Base-by-base conservation (phyloP, 1,284 basidiomycete genomes). In the Boletus sp. region DNA sequence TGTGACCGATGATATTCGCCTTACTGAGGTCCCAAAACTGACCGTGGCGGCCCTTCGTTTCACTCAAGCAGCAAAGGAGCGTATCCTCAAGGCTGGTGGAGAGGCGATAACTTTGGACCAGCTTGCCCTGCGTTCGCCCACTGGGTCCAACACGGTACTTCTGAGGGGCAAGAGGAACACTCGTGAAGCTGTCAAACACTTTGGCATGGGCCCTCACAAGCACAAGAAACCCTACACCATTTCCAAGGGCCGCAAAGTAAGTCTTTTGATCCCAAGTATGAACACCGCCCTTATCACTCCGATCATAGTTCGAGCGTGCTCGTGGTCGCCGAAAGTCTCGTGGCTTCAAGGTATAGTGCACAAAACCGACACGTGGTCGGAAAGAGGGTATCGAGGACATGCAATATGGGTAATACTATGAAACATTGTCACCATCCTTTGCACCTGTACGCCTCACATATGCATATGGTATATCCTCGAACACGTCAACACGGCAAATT, bases 51-150 rank as follows among this genome's bases (percentile, higher is more conserved):
- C 95, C 52, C 86, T 99, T 59, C 87, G 91, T 58, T 98, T 99
- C 86, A 94, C 95, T 56, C 81, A 82, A 61, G 82, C 87, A 44
- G 96, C 95, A 52, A 89, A 87, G 72, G 94, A 92, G 69, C 88
- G 96, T 61, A 98, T 99, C 71, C 71, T 93, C 66, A 92, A 91
- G 68, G 91, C 94, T 49, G 95, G 95, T 60, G 95, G 95, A 67
- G 95, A 99, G 76, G 81, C 78, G 56, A 70, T 99, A 61, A 99
- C 96, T 57, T 82, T 99, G 60, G 95, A 99, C 73, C 94, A 98
- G 74, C 90, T 99, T 58, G 95, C 95, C 48, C 73, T 93, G 57
- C 85, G 94, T 56, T 83, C 93, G 52, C 95, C 95, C 33, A 97
- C 91, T 48, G 95, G 96, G 57, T 80, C 90, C 58, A 97, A 97